Evolutionary conservation across 345 rosid genomes (phyloP).

Genomic region (Eucalyptus decipiens): DNA sequence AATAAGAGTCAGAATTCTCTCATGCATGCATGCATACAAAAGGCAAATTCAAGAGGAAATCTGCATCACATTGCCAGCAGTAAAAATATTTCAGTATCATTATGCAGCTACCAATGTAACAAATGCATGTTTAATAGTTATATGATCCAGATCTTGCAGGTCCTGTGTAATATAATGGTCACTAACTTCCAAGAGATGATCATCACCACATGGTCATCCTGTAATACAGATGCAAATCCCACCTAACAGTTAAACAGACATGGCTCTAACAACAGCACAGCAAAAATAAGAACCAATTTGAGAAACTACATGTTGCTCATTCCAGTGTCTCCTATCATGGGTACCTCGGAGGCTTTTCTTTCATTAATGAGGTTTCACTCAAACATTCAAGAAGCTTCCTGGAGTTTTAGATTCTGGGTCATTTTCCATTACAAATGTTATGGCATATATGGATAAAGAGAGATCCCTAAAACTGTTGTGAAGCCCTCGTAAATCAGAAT

Average conservation of each 20-base stretch:
- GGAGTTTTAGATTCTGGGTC: neutral
- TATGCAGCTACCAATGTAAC: neutral
- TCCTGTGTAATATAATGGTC: neutral
- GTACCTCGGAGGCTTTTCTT: neutral
- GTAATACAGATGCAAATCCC: neutral
- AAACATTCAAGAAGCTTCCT: neutral
- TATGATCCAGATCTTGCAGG: neutral
- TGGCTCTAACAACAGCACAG: neutral
- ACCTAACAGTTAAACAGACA: neutral
- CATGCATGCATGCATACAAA: neutral
- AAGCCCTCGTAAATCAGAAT: neutral
- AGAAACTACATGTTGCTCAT: neutral
- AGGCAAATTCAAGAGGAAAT: neutral
- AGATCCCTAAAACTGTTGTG: neutral
- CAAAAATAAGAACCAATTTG: neutral
- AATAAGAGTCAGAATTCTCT: neutral
- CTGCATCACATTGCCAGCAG: neutral
- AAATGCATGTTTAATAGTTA: neutral
- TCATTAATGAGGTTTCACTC: neutral
- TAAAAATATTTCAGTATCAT: neutral
- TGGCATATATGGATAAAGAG: neutral
- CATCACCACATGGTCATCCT: neutral
- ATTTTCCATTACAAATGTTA: neutral
- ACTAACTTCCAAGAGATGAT: neutral
- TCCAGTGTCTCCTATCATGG: neutral